phyloP scores from a whole-genome alignment of 169 alveolate species.

The Sarcocystis neurona region DNA sequence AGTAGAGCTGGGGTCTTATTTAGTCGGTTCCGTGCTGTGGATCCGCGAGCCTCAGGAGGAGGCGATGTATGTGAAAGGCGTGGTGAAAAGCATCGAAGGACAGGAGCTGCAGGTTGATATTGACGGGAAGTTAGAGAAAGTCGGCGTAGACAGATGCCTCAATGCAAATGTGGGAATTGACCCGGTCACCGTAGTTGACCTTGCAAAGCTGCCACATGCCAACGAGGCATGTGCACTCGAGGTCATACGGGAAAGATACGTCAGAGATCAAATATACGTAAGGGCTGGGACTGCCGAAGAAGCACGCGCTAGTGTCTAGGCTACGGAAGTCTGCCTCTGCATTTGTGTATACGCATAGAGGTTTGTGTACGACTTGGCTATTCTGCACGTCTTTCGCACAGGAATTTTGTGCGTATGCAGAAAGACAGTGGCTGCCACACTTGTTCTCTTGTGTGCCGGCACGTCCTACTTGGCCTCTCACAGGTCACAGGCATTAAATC shows the following conservation, averaged over 20 bases:
- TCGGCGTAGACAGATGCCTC: conserved; percentile 44
- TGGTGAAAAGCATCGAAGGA: conserved; percentile 44
- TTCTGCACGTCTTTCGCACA: neutral
- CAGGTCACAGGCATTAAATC: too few species aligned
- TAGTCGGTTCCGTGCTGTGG: conserved; percentile 57
- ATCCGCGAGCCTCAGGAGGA: conserved; percentile 30
- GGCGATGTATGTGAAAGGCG: conserved; percentile 37
- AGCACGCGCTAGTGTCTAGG: too few species aligned
- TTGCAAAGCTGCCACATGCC: conserved; percentile 89
- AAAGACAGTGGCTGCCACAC: too few species aligned
- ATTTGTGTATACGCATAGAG: neutral
- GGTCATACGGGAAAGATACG: conserved; percentile 70
- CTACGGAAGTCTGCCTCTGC: too few species aligned
- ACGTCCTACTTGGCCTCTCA: too few species aligned
- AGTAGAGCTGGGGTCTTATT: conserved; percentile 56
- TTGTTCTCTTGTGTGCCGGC: too few species aligned
- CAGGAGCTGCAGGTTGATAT: conserved; percentile 31
- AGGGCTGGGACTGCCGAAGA: conserved; percentile 12
- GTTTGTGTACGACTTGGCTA: neutral
- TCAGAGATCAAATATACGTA: conserved; percentile 65
- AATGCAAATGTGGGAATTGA: conserved; percentile 60
- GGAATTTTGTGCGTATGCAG: neutral
- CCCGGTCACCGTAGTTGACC: conserved; percentile 88
- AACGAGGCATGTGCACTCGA: conserved; percentile 88
- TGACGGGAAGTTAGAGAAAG: conserved; percentile 37